A percentile compares a stretch with the other conserved stretches of the same genome.
phyloP scores from a whole-genome alignment of 1,139 yeast genomes.

The Debaryomyces psychrophilus region DNA sequence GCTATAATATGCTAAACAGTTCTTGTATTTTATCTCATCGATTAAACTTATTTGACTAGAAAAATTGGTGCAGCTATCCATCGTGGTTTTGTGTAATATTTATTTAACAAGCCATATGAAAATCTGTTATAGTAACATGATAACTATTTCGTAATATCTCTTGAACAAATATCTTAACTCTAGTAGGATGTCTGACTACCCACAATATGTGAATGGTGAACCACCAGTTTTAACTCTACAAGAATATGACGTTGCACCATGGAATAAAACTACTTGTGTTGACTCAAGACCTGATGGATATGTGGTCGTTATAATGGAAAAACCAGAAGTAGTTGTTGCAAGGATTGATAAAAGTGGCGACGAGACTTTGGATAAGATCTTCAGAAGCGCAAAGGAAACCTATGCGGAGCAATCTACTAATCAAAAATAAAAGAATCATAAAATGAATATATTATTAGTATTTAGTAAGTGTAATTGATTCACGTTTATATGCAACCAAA shows the following conservation, averaged over 20 bases:
- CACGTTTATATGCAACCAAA: conserved; percentile 1
- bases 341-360: conserved; percentile 38
- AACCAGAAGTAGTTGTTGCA: conserved; percentile 49
- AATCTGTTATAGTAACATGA: neutral
- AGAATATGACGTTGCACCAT: conserved; percentile 54
- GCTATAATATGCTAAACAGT: neutral
- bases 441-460: conserved; percentile 1
- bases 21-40: neutral
- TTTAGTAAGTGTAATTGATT: neutral
- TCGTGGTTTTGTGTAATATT: conserved; percentile 5
- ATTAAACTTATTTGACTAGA: neutral
- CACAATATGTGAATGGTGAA: conserved; percentile 45
- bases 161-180: neutral
- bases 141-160: neutral
- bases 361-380: conserved; percentile 45
- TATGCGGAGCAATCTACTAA: conserved; percentile 20
- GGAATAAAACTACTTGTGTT: conserved; percentile 56
- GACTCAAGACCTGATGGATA: conserved; percentile 42
- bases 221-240: conserved; percentile 51
- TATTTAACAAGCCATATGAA: conserved; percentile 2
- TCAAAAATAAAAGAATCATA: neutral
- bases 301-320: conserved; percentile 51
- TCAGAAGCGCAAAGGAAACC: conserved; percentile 47
- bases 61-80: conserved; percentile 1
- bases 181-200: conserved; percentile 33